Base-by-base conservation (phyloP, 1,284 basidiomycete species). In the Inonotus hispidus region DNA sequence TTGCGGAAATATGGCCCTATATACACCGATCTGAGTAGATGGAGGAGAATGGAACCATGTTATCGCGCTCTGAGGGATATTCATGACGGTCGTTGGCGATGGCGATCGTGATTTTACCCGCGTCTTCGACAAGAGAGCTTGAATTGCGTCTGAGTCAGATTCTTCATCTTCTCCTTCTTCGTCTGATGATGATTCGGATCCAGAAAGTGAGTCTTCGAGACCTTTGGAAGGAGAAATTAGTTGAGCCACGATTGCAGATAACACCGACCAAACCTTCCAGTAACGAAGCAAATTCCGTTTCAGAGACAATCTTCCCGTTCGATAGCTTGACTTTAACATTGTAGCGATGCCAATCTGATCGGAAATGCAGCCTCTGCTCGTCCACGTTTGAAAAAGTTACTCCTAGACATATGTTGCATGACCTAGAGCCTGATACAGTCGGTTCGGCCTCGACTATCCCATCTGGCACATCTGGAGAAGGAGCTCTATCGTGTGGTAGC, bases 281-380 rank as follows among this genome's bases (percentile, higher is more conserved):
- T 50, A 96, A 78, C 59, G 84, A 81, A 29, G 83, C 76, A 69
- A 95, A 98, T 38, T 87, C 82, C 25, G 80, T 70, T 67, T 93
- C 91, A 0, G 82, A 76, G 14, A 93, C 84, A 16, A 85, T 72
- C 32, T 76, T 79, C 39, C 81, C 80, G 16, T 86, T 84, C 58
- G 76, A 76, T 38, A 94, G 74, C 60, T 85, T 87, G 53, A 84
- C 81, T 74, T 96, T 97, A 64, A 95, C 91, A 71, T 99, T 99
- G 76, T 97, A 98, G 58, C 95, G 82, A 80, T 99, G 96, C 96
- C 96, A 98, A 73, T 98, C 95, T 29, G 92, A 93, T 68, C 89
- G 87, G 72, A 93, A 98, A 73, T 99, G 96, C 0, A 78, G 73
- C 52, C 95, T 82, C 70, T 98, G 94, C 58, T 92, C 89, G 32